Percentiles rank a stretch among this genome's conserved stretches.
phyloP scores from a whole-genome alignment of 495 filamentous ascomycete genomes.

The Penicillium bialowiezense region DNA sequence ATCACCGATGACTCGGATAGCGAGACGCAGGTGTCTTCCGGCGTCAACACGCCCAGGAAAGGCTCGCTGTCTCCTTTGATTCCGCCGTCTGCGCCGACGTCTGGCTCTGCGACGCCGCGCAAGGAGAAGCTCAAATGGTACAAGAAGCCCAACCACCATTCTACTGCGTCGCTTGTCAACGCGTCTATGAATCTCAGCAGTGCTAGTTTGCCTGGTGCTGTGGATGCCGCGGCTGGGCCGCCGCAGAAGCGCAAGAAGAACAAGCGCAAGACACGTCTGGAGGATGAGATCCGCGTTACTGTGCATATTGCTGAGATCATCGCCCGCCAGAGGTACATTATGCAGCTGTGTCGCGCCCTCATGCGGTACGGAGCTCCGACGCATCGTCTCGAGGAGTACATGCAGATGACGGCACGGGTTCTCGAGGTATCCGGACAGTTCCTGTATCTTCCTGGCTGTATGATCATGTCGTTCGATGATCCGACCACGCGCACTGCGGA shows the following conservation, averaged over 20 bases:
- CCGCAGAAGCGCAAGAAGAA: constrained; percentile 23
- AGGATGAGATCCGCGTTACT: constrained; percentile 71
- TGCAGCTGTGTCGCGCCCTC: constrained; percentile 81
- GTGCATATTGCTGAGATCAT: constrained; percentile 87
- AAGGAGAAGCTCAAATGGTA: constrained; percentile 65
- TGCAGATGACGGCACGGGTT: constrained; percentile 85
- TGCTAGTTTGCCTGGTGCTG: constrained; percentile 29
- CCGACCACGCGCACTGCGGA: constrained; percentile 85
- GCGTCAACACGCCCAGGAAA: constrained; percentile 33
- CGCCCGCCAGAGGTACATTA: constrained; percentile 78
- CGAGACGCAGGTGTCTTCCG: constrained; percentile 37
- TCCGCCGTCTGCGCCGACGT: constrained; percentile 22
- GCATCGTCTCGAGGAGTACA: constrained; percentile 80
- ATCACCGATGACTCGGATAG: constrained; percentile 42
- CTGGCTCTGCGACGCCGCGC: constrained; percentile 57
- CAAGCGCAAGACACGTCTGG: constrained; percentile 49
- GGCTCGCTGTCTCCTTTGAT: constrained; percentile 21
- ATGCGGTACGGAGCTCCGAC: constrained; percentile 84
- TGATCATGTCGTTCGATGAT: constrained; percentile 96
- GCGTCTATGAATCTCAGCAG: constrained; percentile 50
- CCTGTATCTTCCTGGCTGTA: constrained; percentile 87
- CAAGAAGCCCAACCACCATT: constrained; percentile 49
- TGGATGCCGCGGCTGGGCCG: constrained; percentile 30
- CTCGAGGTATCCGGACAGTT: constrained; percentile 90
- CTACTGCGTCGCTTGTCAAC: constrained; percentile 41